Evolutionary conservation across 441 rosid genomes (phyloP), one percentile per base, ranked within the genome.

Genomic region (Mallotus repandus): DNA sequence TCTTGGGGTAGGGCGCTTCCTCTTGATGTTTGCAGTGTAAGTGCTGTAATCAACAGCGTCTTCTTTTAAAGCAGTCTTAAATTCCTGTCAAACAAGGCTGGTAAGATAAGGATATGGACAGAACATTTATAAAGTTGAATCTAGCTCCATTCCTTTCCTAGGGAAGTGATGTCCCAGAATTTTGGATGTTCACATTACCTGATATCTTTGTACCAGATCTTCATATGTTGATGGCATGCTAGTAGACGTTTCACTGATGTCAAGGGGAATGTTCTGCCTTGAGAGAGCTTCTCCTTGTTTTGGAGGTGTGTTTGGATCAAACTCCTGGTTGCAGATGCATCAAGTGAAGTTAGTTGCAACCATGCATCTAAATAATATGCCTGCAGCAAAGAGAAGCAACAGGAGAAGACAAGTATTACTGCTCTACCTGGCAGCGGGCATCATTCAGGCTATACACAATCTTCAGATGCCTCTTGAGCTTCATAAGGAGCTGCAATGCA

Each of bases 401-500:
- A 32, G 14, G 16, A 55, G 63, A 71, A 41, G 66, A 38, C 21
- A 35, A 18, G 12, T 9, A 21, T n/a, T 25, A 43, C 58, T 66
- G 12, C 15, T 77, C 69, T 79, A 96, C 99, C 95, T 92, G 98
- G 86, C 99, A 96, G 48, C 97, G 96, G n/a, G 94, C 89, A 84
- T 96, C 97, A 71, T 91, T 87, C 77, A 92, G 83, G 82, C 97
- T 84, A 78, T 89, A 94, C 12, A 90, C 86, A 76, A 92, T 88
- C 80, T 96, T 96, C 61, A 96, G 83, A 84, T 91, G 89, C 80
- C 98, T 88, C 82, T 94, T 94, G 55, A 96, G 93, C 88, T 85
- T 94, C 89, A 92, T 76, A 76, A 96, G 98, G 79, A 96, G 97
- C 86, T 90, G 95, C 84, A 92, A 76, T 57, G 98, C 91, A n/a